Evolutionary conservation across 108 stramenopile genomes (phyloP).

Genomic region (Cyclotella cryptica): DNA sequence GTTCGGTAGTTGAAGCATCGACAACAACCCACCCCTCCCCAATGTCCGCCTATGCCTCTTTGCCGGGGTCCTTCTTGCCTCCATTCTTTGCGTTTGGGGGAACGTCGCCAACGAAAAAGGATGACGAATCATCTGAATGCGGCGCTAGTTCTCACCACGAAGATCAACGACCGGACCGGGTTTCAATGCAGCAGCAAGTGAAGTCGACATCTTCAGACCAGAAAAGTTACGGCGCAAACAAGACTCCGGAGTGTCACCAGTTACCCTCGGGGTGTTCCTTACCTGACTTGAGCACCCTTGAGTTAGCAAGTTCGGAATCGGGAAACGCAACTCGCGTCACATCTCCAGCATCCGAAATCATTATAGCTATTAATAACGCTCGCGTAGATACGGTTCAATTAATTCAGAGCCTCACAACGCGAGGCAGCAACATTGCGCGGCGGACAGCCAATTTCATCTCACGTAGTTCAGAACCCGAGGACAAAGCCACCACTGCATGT

Average conservation of each 20-base stretch:
- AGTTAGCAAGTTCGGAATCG: too few relatives aligned
- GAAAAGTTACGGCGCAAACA: background rate
- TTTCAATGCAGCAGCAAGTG: background rate
- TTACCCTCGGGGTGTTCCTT: constrained; percentile 1
- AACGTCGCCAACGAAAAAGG: constrained; percentile 11
- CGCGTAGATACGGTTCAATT: constrained; percentile 69
- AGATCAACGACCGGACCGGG: constrained; percentile 3
- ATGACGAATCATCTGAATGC: background rate
- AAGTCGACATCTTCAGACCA: background rate
- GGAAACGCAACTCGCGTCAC: background rate
- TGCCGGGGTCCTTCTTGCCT: constrained; percentile 53
- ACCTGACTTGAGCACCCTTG: background rate
- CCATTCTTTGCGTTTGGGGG: constrained; percentile 52
- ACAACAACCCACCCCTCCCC: background rate
- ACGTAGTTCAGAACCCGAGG: background rate
- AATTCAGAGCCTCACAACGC: constrained; percentile 63
- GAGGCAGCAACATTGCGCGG: constrained; percentile 49
- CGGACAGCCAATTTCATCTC: constrained; percentile 46
- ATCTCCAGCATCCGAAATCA: constrained; percentile 37
- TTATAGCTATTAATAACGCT: constrained; percentile 67
- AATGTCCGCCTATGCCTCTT: constrained; percentile 58
- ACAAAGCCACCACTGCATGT: background rate
- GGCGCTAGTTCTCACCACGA: background rate
- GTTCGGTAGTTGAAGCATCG: too few relatives aligned
- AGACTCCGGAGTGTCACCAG: background rate